phyloP scores from a whole-genome alignment of 257 asterid species.

The Lithospermum erythrorhizon region DNA sequence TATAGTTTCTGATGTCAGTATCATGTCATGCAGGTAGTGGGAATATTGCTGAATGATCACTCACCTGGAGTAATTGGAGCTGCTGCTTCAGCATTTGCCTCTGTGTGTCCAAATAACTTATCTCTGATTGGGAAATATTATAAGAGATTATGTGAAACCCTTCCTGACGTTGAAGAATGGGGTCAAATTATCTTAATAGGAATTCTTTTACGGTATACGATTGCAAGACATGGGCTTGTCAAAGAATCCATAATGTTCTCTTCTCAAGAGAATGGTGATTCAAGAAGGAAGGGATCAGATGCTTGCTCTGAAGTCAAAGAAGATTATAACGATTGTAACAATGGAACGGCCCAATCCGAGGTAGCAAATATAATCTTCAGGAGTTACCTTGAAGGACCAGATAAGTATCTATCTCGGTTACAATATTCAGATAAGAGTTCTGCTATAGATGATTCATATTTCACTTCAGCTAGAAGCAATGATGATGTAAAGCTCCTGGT shows the following conservation, averaged over 20 bases:
- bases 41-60: constrained; percentile 73
- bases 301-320: constrained; percentile 24
- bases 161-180: constrained; percentile 98
- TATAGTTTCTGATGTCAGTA: constrained; percentile 4
- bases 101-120: constrained; percentile 77
- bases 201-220: constrained; percentile 70
- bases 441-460: constrained; percentile 30
- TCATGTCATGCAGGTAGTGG: constrained; percentile 54
- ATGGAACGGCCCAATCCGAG: constrained; percentile 35
- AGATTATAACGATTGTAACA: constrained; percentile 12
- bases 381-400: constrained; percentile 96
- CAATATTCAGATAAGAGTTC: constrained; percentile 33
- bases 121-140: constrained; percentile 70
- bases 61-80: constrained; percentile 97
- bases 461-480: constrained; percentile 70
- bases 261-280: constrained; percentile 23
- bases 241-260: constrained; percentile 70
- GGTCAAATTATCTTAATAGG: constrained; percentile 85
- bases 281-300: constrained; percentile 33
- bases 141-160: constrained; percentile 78
- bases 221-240: constrained; percentile 91
- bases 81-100: constrained; percentile 92
- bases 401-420: constrained; percentile 60
- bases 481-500: constrained; percentile 71
- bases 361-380: constrained; percentile 52